phyloP scores from a whole-genome alignment of 345 rosid genomes.

The Moricandia moricandioides region DNA sequence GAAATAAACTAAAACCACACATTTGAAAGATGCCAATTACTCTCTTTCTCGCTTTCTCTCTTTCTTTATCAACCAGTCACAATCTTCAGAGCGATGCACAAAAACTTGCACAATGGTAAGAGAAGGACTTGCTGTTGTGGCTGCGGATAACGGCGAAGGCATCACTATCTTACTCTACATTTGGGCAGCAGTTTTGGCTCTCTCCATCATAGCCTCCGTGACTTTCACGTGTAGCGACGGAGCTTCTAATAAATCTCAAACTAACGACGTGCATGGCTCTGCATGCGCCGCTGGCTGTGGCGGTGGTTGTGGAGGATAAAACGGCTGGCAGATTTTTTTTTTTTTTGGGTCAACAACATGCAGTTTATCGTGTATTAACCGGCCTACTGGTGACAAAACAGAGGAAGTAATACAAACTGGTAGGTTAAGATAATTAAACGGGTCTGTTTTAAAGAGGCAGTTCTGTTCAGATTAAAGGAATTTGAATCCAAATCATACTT shows the following conservation, averaged over 20 bases:
- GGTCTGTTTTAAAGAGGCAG: background rate
- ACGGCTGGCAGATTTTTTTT: background rate
- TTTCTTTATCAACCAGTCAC: conserved; percentile 23
- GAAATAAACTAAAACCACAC: conserved; percentile 22
- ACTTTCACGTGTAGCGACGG: conserved; percentile 54
- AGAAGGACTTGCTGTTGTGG: conserved; percentile 25
- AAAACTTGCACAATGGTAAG: conserved; percentile 34
- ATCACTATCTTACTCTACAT: background rate
- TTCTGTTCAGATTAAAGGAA: background rate
- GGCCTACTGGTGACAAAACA: background rate
- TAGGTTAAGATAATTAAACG: background rate
- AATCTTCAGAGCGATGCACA: background rate
- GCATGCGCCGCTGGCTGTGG: conserved; percentile 49
- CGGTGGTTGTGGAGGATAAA: conserved; percentile 51
- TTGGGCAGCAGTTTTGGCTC: background rate
- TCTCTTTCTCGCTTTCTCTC: conserved; percentile 10
- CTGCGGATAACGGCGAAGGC: conserved; percentile 5
- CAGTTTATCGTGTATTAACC: background rate
- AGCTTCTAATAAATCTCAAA: conserved; percentile 42
- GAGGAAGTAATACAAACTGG: background rate
- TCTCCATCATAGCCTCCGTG: conserved; percentile 4
- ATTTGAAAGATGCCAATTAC: background rate
- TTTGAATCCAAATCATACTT: background rate
- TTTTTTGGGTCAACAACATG: background rate
- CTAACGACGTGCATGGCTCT: conserved; percentile 32